Conservation (phyloP, 768 basidiomycete species). For the Paxillus involutus region DNA sequence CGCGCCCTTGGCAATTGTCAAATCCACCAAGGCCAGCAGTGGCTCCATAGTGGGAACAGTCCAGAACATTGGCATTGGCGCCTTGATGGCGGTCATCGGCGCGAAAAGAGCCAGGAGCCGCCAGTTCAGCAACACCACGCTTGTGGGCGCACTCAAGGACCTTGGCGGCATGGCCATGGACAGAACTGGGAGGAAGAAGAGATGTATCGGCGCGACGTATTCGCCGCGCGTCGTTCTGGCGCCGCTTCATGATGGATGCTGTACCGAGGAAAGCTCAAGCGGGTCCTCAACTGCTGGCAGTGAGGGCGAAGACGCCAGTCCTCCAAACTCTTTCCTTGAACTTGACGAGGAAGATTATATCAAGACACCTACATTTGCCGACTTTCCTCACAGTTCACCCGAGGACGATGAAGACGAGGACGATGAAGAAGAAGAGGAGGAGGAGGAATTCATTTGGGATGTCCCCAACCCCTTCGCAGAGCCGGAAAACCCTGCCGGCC, state of each 20-base stretch:
- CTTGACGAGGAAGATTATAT: constrained; percentile 1
- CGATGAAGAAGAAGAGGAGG: background rate
- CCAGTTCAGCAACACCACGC: background rate
- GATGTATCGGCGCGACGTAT: background rate
- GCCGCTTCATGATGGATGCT: background rate
- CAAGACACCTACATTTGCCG: background rate
- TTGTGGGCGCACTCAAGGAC: constrained; percentile 6
- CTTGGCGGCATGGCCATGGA: constrained; percentile 3
- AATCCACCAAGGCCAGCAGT: background rate
- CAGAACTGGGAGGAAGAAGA: constrained; percentile 2
- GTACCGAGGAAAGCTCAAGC: background rate
- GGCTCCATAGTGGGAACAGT: background rate
- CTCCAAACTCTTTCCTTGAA: background rate
- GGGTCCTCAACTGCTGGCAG: background rate
- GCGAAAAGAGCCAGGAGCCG: constrained; percentile 7
- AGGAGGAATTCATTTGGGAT: constrained; percentile 16
- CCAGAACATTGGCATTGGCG: background rate
- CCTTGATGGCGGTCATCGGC: constrained; percentile 8
- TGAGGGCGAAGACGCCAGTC: background rate
- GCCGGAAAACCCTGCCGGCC: background rate
- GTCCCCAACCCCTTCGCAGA: constrained; percentile 10
- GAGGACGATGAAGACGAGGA: background rate
- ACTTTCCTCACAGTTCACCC: background rate
- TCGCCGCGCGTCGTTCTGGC: constrained; percentile 1
- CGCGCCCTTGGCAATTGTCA: background rate